Percentiles rank a stretch among this genome's conserved stretches.
These are phyloP conservation scores for Cladosporium sp. DNA, from an alignment of 2,329 filamentous ascomycete species.

Conservation along the genomic window DNA sequence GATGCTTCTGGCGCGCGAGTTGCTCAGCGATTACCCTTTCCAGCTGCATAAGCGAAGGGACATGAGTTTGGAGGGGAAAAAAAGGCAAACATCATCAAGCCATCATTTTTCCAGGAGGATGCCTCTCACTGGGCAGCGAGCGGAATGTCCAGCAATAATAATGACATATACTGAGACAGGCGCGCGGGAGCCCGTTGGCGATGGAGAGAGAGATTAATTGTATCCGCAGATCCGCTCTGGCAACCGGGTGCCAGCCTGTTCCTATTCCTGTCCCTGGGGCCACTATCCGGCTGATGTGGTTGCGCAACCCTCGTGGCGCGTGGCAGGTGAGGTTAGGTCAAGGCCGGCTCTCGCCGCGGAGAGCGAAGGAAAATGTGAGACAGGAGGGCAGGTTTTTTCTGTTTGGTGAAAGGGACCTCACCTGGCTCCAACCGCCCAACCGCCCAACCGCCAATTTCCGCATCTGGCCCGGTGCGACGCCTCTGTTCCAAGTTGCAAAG, in stretches of 20 bases:
- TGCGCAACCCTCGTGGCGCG: constrained; percentile 12
- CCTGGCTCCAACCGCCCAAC: neutral
- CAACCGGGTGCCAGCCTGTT: constrained; percentile 12
- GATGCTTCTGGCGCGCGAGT: neutral
- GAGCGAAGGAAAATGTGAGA: too few relatives aligned
- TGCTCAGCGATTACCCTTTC: neutral
- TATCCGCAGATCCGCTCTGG: too few relatives aligned
- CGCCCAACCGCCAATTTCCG: constrained; percentile 3
- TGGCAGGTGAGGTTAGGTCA: constrained; percentile 5
- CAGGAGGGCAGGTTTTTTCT: too few relatives aligned
- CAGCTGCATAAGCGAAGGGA: constrained; percentile 1
- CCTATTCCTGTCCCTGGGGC: constrained; percentile 8
- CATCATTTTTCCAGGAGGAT: too few relatives aligned
- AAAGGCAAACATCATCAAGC: neutral
- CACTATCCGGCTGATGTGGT: constrained; percentile 3
- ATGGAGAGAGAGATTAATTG: neutral
- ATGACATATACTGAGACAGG: neutral
- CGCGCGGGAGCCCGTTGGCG: neutral
- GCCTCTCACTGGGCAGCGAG: too few relatives aligned
- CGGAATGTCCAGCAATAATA: neutral
- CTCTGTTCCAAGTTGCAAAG: too few relatives aligned
- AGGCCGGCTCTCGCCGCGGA: too few relatives aligned
- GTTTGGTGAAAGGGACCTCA: too few relatives aligned
- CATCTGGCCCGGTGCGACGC: neutral
- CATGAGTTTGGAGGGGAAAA: too few relatives aligned